A percentile compares a stretch with the other conserved stretches of the same genome.
Conservation (phyloP, 225 moss, liverwort and hornwort species). For the Bryum argenteum region DNA sequence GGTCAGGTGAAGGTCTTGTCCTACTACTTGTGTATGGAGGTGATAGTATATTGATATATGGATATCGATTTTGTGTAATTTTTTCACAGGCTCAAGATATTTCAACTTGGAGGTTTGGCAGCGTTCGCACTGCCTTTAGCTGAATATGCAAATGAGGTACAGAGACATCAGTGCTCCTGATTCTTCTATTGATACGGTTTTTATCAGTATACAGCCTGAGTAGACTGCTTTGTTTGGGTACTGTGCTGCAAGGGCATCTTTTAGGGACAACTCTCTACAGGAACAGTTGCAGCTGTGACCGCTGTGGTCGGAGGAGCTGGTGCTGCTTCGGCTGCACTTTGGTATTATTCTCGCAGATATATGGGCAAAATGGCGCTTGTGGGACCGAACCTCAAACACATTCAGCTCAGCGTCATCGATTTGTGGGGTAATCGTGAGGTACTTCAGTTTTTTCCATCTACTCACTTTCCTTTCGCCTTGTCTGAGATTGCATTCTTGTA, state of each 20-base stretch:
- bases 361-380: conserved; percentile 86
- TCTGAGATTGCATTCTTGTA: background rate
- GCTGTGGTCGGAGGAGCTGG: conserved; percentile 90
- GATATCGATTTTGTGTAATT: background rate
- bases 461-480: background rate
- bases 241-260: conserved; percentile 51
- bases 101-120: conserved; percentile 82
- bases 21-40: too few relatives aligned
- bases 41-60: too few relatives aligned
- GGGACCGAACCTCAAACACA: conserved; percentile 48
- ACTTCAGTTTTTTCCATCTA: background rate
- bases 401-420: conserved; percentile 87
- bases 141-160: conserved; percentile 89
- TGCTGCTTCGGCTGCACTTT: conserved; percentile 83
- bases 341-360: conserved; percentile 97
- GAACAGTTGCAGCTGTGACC: conserved; percentile 69
- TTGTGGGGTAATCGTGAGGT: conserved; percentile 99
- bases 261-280: conserved; percentile 79
- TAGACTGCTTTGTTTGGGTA: conserved; percentile 35
- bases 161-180: background rate
- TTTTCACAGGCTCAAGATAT: conserved; percentile 72
- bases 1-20: conserved; percentile 62
- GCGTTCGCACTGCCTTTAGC: conserved; percentile 80
- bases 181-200: background rate
- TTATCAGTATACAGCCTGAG: conserved; percentile 14